Conservation (phyloP, 2,329 filamentous ascomycete genomes). For the Clonostachys sp. region DNA sequence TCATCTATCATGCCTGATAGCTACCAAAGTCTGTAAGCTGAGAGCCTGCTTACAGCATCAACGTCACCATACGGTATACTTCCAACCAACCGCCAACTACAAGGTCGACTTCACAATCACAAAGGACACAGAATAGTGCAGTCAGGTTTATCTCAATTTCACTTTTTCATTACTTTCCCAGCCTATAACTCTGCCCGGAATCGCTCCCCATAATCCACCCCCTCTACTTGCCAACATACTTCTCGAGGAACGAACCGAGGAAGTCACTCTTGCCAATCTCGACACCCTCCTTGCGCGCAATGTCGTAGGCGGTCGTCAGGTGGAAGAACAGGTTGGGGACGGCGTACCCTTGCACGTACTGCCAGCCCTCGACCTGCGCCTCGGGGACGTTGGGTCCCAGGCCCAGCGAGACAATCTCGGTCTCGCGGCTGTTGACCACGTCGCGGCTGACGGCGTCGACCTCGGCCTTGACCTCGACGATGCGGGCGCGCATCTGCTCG, state of each 20-base stretch:
- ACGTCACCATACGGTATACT: too few species aligned
- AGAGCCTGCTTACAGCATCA: too few species aligned
- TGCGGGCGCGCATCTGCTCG: conserved; percentile 24
- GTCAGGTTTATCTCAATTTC: too few species aligned
- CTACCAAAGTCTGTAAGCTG: too few species aligned
- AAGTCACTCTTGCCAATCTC: conserved; percentile 58
- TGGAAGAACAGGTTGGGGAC: conserved; percentile 65
- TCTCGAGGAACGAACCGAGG: conserved; percentile 25
- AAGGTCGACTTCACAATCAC: too few species aligned
- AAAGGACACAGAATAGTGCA: too few species aligned
- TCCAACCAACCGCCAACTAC: too few species aligned
- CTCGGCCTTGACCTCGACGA: conserved; percentile 19
- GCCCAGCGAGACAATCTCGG: conserved; percentile 17
- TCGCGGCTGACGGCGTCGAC: conserved; percentile 24
- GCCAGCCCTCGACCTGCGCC: conserved; percentile 10
- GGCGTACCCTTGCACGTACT: conserved; percentile 42
- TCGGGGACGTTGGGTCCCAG: conserved; percentile 20
- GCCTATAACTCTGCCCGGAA: neutral
- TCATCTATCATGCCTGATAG: too few species aligned
- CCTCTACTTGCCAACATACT: neutral
- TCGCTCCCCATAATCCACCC: neutral
- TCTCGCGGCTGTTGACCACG: conserved; percentile 21
- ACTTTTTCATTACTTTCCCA: neutral
- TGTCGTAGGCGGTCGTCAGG: conserved; percentile 50
- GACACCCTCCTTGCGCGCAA: conserved; percentile 58